A percentile compares a stretch with the other conserved stretches of the same genome.
phyloP scores from a whole-genome alignment of 352 stramenopile species.

The Pythium rhizo-oryzae region DNA sequence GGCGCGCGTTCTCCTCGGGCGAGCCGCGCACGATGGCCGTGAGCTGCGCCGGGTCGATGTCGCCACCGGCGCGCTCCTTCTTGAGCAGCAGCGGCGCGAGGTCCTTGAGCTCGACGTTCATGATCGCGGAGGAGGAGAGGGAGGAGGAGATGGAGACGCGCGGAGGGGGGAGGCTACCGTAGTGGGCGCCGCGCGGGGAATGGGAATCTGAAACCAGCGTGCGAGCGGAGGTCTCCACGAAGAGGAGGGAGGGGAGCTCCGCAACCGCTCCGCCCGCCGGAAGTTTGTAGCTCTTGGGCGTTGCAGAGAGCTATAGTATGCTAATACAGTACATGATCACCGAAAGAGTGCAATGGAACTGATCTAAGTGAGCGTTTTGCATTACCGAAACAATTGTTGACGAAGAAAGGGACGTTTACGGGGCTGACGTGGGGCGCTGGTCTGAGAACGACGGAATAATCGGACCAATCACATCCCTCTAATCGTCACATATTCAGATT shows the following conservation, averaged over 20 bases:
- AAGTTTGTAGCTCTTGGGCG: not conserved
- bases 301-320: not conserved
- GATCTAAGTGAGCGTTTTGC: not conserved
- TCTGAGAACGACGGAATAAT: not conserved
- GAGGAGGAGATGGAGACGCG: not conserved
- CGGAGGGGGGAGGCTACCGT: not conserved
- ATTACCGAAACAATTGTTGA: slow-evolving; percentile 9
- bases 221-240: not conserved
- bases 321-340: not conserved
- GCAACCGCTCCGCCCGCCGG: not conserved
- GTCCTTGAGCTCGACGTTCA: slow-evolving; percentile 58
- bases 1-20: slow-evolving; percentile 37
- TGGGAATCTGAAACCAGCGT: not conserved
- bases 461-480: not conserved
- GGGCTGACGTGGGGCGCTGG: not conserved
- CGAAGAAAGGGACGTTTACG: slow-evolving; percentile 4
- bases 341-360: not conserved
- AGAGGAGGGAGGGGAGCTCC: not conserved
- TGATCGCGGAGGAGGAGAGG: not conserved
- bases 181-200: not conserved
- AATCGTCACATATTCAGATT: no score
- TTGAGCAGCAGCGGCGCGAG: slow-evolving; percentile 60
- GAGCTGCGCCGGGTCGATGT: slow-evolving; percentile 44
- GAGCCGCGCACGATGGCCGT: slow-evolving; percentile 38
- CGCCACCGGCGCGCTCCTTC: slow-evolving; percentile 51